Evolutionary conservation across 495 filamentous ascomycete species (phyloP).

Genomic region (Tuber aestivum): DNA sequence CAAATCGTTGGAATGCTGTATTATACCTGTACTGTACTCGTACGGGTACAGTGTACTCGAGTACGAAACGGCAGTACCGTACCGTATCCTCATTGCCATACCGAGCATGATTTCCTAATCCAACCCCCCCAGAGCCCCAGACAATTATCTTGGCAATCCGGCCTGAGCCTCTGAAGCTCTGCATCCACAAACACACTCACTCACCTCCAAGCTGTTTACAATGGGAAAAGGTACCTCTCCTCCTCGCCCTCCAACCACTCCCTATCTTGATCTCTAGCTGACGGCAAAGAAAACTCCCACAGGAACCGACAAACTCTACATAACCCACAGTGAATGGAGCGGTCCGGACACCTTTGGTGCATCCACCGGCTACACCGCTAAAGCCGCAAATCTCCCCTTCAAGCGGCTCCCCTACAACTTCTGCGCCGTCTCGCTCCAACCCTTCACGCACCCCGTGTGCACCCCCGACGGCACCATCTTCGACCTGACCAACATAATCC

Average conservation of each 20-base stretch:
- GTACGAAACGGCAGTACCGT: no score
- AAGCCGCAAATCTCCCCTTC: constrained; percentile 57
- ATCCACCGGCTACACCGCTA: constrained; percentile 43
- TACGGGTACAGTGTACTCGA: no score
- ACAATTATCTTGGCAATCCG: background rate
- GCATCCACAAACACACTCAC: constrained; percentile 14
- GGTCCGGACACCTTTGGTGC: constrained; percentile 70
- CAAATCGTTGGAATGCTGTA: background rate
- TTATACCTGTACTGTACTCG: no score
- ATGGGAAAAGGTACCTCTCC: constrained; percentile 48
- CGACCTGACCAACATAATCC: constrained; percentile 75
- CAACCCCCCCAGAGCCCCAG: background rate
- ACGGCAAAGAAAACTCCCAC: background rate
- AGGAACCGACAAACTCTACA: constrained; percentile 58
- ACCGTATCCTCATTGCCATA: background rate
- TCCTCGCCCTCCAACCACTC: background rate
- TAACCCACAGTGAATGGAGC: constrained; percentile 95
- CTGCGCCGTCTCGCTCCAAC: constrained; percentile 91
- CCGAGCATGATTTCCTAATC: background rate
- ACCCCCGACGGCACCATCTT: constrained; percentile 73
- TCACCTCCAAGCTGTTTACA: background rate
- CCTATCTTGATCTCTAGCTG: constrained; percentile 20
- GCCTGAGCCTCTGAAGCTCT: background rate
- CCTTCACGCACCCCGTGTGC: constrained; percentile 80
- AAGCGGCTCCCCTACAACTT: constrained; percentile 94